Evolutionary conservation across 257 asterid genomes (phyloP).

Genomic region (Prunella vulgaris): DNA sequence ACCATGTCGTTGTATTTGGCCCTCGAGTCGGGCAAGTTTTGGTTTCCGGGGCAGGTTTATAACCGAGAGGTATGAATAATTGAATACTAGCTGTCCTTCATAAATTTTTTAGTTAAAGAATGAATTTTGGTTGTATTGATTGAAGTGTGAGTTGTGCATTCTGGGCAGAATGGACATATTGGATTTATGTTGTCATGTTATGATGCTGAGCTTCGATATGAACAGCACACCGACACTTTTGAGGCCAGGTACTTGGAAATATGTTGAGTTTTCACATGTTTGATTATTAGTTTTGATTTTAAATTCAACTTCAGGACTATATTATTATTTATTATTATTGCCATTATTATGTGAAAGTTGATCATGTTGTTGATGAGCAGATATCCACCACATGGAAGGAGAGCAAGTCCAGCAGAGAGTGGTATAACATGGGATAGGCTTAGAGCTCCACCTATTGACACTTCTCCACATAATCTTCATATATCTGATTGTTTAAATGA

Average conservation of each 20-base stretch:
- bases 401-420: slow-evolving; percentile 58
- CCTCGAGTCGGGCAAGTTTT: slow-evolving; percentile 77
- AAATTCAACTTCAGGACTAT: background rate
- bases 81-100: background rate
- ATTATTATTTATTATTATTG: background rate
- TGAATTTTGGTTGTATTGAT: background rate
- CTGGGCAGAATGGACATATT: slow-evolving; percentile 68
- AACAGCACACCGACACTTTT: slow-evolving; percentile 48
- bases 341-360: background rate
- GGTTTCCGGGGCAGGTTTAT: slow-evolving; percentile 94
- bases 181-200: slow-evolving; percentile 80
- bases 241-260: slow-evolving; percentile 54
- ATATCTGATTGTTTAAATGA: slow-evolving; percentile 64
- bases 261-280: background rate
- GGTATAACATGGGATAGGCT: slow-evolving; percentile 85
- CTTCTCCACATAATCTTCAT: slow-evolving; percentile 69
- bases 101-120: background rate
- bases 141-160: slow-evolving; percentile 15
- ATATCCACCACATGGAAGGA: slow-evolving; percentile 92
- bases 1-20: slow-evolving; percentile 77
- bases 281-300: background rate
- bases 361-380: slow-evolving; percentile 31
- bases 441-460: slow-evolving; percentile 71
- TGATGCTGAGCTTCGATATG: slow-evolving; percentile 72
- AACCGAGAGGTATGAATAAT: slow-evolving; percentile 66